These are phyloP conservation scores for Lodderomyces orthopsilosis DNA, from an alignment of 1,139 yeast species.

Conservation along the genomic window DNA sequence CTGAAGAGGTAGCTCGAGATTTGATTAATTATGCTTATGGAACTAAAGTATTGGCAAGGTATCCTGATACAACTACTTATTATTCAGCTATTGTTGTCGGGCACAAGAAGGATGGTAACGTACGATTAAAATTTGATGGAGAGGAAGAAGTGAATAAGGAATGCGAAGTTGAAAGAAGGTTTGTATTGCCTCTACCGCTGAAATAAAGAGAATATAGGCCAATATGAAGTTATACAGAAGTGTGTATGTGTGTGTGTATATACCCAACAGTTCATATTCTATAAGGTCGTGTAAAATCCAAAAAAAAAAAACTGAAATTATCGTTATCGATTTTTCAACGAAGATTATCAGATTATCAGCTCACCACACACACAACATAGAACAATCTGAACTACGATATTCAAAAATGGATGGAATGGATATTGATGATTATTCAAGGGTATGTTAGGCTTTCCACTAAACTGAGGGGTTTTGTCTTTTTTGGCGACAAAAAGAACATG, in stretches of 20 bases:
- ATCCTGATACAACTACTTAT: conserved; percentile 97
- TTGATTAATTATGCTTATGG: conserved; percentile 69
- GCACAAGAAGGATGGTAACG: conserved; percentile 69
- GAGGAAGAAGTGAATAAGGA: conserved; percentile 97
- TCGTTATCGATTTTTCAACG: too few relatives aligned
- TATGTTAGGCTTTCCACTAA: conserved; percentile 28
- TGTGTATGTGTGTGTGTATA: neutral
- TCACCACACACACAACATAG: neutral
- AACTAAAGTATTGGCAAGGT: conserved; percentile 82
- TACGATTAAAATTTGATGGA: conserved; percentile 86
- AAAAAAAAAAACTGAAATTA: too few relatives aligned
- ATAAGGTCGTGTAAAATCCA: neutral
- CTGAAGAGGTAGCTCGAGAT: conserved; percentile 18
- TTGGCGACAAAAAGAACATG: conserved; percentile 7
- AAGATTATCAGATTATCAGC: too few relatives aligned
- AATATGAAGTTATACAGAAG: neutral
- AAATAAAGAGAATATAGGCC: too few relatives aligned
- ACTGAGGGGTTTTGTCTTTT: neutral
- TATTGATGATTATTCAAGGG: conserved; percentile 54
- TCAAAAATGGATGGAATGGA: conserved; percentile 32
- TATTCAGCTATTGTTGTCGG: conserved; percentile 93
- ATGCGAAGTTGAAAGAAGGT: conserved; percentile 83
- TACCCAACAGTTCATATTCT: too few relatives aligned
- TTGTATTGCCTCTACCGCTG: conserved; percentile 73
- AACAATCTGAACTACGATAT: too few relatives aligned